Base-by-base conservation (phyloP, 1,284 basidiomycete genomes). In the Schizopora paradoxa region DNA sequence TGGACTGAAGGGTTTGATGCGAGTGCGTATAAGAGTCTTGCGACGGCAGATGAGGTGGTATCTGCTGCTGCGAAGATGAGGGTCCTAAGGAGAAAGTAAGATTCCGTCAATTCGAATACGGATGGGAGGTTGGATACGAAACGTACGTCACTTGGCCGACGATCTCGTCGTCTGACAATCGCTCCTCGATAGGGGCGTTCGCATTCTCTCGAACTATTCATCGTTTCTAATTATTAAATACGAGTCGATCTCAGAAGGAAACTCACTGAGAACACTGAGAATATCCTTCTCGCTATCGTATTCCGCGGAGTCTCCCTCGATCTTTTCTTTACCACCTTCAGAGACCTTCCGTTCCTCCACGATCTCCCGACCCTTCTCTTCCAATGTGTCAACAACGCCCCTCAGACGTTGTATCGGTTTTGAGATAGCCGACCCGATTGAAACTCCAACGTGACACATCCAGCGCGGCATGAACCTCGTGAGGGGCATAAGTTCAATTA, bases 261-360 rank as follows among this genome's bases (percentile, higher is more conserved):
- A 18, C 70, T 56, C 33, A 75, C 64, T 46, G 5, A 64, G 45
- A n/a, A 73, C 62, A 44, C 69, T 72, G 51, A 74, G 65, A 42
- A 74, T 61, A 53, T 76, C 73, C 48, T 67, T 68, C 4, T 67
- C 28, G 5, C n/a, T 19, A 22, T 33, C 14, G 23, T 22, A 25
- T n/a, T n/a, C 10, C 10, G 33, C 23, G 11, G 32, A 23, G 6
- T 23, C 29, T 26, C 28, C 33, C 35, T 26, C 33, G 2, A n/a
- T 16, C 69, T 43, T 63, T 53, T 6, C 58, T 62, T 33, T 69
- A 56, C 46, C 67, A 62, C 19, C 47, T 51, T 31, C 40, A 29
- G 7, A 54, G 37, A 1, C 51, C n/a, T 23, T 29, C 10, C 43
- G 19, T 16, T 43, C 35, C 10, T 14, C 41, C 27, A 38, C 38